Evolutionary conservation across 495 filamentous ascomycete genomes (phyloP).

Genomic region (Penicillium parvum): DNA sequence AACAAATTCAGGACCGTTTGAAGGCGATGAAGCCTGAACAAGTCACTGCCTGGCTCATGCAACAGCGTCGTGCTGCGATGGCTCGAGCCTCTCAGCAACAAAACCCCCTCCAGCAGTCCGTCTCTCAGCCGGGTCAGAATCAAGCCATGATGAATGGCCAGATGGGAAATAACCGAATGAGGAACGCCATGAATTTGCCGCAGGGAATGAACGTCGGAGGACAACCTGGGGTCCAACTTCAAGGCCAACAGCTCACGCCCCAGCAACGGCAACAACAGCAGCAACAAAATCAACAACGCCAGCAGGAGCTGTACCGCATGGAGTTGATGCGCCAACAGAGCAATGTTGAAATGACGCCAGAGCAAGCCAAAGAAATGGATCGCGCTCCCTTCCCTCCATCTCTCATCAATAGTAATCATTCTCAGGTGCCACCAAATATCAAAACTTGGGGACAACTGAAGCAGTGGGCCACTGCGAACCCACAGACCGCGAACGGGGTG

Average conservation of each 20-base stretch:
- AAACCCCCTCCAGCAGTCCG: slow-evolving; percentile 23
- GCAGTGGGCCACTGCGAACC: slow-evolving; percentile 51
- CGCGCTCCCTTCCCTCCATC: slow-evolving; percentile 34
- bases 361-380: slow-evolving; percentile 48
- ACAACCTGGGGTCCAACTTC: no score
- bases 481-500: slow-evolving; percentile 34
- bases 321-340: slow-evolving; percentile 40
- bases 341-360: slow-evolving; percentile 41
- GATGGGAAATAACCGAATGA: slow-evolving; percentile 34
- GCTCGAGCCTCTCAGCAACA: slow-evolving; percentile 23
- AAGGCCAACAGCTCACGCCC: slow-evolving; percentile 25
- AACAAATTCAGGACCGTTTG: slow-evolving; percentile 32
- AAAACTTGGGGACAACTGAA: slow-evolving; percentile 74
- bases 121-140: slow-evolving; percentile 32
- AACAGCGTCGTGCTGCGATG: slow-evolving; percentile 30
- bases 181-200: slow-evolving; percentile 30
- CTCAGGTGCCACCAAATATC: slow-evolving; percentile 53
- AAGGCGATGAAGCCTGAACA: slow-evolving; percentile 34
- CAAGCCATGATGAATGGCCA: slow-evolving; percentile 37
- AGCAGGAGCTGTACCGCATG: slow-evolving; percentile 32
- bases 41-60: slow-evolving; percentile 30
- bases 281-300: slow-evolving; percentile 35
- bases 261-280: slow-evolving; percentile 37
- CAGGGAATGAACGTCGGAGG: slow-evolving; percentile 30
- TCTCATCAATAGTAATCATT: slow-evolving; percentile 28